phyloP scores from a whole-genome alignment of 768 basidiomycete species.

The Pleurotus tuoliensis region DNA sequence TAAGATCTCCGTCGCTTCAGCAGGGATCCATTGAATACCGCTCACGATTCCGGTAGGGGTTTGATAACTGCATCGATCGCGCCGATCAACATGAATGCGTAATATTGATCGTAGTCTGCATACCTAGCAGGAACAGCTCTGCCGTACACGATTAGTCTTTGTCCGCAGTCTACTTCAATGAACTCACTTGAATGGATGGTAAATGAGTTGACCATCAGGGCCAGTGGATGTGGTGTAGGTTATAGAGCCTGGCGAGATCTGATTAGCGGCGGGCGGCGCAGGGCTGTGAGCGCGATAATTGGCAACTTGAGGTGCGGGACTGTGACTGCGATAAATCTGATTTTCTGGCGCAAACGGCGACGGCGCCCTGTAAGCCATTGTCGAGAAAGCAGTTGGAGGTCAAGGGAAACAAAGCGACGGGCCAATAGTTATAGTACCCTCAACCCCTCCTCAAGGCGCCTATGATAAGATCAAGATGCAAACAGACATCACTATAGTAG shows the following conservation, averaged over 20 bases:
- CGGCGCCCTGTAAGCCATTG: constrained; percentile 27
- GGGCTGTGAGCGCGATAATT: constrained; percentile 4
- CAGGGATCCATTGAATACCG: constrained; percentile 67
- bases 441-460: neutral
- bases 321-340: constrained; percentile 3
- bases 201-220: constrained; percentile 58
- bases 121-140: constrained; percentile 78
- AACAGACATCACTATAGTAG: neutral
- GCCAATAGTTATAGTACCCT: neutral
- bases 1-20: constrained; percentile 59
- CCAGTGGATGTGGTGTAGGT: constrained; percentile 67
- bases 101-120: constrained; percentile 14
- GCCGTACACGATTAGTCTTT: constrained; percentile 8
- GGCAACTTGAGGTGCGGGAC: neutral
- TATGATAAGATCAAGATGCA: constrained; percentile 7
- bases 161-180: neutral
- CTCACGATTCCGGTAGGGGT: constrained; percentile 58
- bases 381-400: neutral
- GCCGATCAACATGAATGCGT: constrained; percentile 17
- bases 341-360: constrained; percentile 15
- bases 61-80: constrained; percentile 53
- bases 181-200: constrained; percentile 73
- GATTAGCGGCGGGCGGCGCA: constrained; percentile 12
- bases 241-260: constrained; percentile 63
- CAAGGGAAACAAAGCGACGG: no score